Conservation (phyloP, 78 protist genomes). For the Anaeramoeba flamelloides region DNA sequence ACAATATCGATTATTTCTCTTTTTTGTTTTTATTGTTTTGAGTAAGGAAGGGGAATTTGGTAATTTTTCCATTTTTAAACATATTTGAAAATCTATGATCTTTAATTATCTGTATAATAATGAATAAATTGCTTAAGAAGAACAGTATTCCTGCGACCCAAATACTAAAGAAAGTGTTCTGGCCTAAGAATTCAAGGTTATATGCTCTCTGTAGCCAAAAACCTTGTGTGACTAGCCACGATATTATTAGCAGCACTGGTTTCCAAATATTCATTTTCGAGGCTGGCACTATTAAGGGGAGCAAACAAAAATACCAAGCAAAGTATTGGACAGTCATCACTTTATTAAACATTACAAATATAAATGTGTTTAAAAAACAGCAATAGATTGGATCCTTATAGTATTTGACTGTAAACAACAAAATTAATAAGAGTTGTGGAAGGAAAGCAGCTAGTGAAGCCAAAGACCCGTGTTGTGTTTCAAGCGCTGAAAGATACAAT, state of each 20-base stretch:
- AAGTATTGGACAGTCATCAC: conserved; percentile 80
- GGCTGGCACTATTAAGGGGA: conserved; percentile 48
- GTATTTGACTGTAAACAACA: neutral
- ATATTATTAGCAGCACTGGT: conserved; percentile 13
- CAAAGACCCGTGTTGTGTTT: neutral
- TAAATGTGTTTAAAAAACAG: conserved; percentile 37
- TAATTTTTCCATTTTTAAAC: neutral
- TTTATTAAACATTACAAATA: conserved; percentile 80
- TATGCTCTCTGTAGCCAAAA: conserved; percentile 54
- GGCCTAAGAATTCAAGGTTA: conserved; percentile 39
- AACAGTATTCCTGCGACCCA: conserved; percentile 8
- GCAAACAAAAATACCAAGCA: conserved; percentile 63
- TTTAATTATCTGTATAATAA: neutral
- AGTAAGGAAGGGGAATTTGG: too few species aligned
- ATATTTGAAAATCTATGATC: neutral
- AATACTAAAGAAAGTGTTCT: conserved; percentile 2
- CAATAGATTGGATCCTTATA: conserved; percentile 25
- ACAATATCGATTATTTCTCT: too few species aligned
- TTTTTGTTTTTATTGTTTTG: too few species aligned
- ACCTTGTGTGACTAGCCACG: conserved; percentile 27
- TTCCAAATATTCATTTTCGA: conserved; percentile 2
- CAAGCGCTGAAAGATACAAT: conserved; percentile 26
- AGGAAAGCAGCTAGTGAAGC: neutral
- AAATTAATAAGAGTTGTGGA: neutral
- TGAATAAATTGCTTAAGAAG: conserved; percentile 4